Evolutionary conservation across 208 protist species (phyloP), one percentile per base, ranked within the genome.

Genomic region (Trypanosoma avium): DNA sequence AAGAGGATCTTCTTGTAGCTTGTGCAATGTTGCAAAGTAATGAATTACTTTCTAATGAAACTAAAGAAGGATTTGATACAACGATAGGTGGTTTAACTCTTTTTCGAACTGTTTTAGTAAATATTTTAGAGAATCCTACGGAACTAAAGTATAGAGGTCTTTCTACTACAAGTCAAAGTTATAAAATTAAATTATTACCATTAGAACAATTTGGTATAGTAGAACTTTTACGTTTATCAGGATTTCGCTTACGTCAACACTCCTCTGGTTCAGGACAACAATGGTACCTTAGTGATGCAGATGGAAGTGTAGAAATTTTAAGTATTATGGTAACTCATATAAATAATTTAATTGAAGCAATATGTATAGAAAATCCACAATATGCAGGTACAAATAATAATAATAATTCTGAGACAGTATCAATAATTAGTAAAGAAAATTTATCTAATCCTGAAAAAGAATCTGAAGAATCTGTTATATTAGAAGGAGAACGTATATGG

Each of bases 11-110:
- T 32, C 64, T 79, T 33, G 40, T 90, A 42, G 73, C 71, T 15
- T 59, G 59, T 57, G 75, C 67, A 6, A 90, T 91, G 81, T 57
- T 92, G 7, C 77, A 90, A 48, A 89, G 79, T 62, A 92, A 87
- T 63, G 80, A 87, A 40, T 75, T 75, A 27, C 61, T 88, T 22
- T 67, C 57, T 27, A 4, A 29, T 21, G 75, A 68, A n/a, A 58
- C 71, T 4, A 36, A 48, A 0, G 83, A 77, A 40, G 76, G 77
- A 12, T 72, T 87, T 33, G 55, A 74, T 15, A 61, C 55, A 13
- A 86, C 81, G 0, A 58, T 82, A n/a, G 60, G 54, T 19, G 82
- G 70, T 2, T 42, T 88, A 9, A 70, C 56, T 29, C 57, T 83
- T 30, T 67, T 92, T 43, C 71, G 72, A 27, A 75, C 58, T 0